Conservation (phyloP, 768 basidiomycete species). For the Cubamyces sp. region DNA sequence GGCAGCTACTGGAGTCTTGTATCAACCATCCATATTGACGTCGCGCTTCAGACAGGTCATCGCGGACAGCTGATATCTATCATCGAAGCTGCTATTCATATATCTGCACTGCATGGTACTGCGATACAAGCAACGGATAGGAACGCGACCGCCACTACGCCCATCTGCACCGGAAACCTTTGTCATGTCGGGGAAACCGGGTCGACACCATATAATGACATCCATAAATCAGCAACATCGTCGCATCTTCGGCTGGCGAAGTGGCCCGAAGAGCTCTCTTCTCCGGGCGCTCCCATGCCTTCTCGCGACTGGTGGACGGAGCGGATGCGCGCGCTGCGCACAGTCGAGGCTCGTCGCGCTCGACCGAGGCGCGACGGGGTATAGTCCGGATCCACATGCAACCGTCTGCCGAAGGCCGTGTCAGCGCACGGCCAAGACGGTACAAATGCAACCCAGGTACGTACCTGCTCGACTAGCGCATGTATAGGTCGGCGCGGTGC, state of each 20-base stretch:
- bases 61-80: background rate
- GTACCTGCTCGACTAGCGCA: constrained; percentile 21
- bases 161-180: constrained; percentile 11
- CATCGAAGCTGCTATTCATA: constrained; percentile 17
- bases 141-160: constrained; percentile 18
- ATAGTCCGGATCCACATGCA: constrained; percentile 17
- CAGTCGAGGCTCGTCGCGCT: constrained; percentile 16
- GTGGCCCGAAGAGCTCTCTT: constrained; percentile 20
- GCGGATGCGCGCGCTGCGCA: constrained; percentile 18
- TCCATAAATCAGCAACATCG: constrained; percentile 24
- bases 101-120: constrained; percentile 20
- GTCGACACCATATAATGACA: constrained; percentile 21
- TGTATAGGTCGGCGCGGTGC: constrained; percentile 24
- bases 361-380: constrained; percentile 16
- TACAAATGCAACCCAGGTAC: constrained; percentile 5
- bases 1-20: background rate
- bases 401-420: constrained; percentile 19
- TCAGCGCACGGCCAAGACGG: constrained; percentile 15
- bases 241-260: constrained; percentile 15
- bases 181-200: background rate
- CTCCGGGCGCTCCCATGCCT: constrained; percentile 3
- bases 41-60: too few relatives aligned
- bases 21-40: too few relatives aligned
- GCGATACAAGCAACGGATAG: constrained; percentile 24
- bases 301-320: constrained; percentile 13